Percentiles rank a stretch among this genome's conserved stretches.
Evolutionary conservation across 75 land plant species (phyloP).

Genomic region (Chamaecyparis obtusa): DNA sequence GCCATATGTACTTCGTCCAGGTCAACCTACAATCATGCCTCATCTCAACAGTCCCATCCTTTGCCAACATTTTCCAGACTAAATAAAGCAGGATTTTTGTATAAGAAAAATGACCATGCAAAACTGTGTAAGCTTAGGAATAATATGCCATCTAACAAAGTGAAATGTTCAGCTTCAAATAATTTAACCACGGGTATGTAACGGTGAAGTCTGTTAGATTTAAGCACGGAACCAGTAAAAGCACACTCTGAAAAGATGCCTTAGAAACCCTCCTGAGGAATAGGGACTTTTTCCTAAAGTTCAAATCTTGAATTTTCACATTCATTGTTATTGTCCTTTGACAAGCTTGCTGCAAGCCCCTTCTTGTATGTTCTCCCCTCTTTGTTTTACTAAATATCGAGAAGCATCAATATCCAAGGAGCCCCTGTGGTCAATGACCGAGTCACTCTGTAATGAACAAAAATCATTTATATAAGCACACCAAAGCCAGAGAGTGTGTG

Average conservation of each 20-base stretch:
- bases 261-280: constrained; percentile 27
- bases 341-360: constrained; percentile 36
- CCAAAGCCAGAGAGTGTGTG: no score
- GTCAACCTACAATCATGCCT: no score
- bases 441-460: not conserved
- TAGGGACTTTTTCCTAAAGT: constrained; percentile 52
- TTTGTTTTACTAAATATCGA: constrained; percentile 33
- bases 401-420: constrained; percentile 64
- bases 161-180: no score
- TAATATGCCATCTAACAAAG: no score
- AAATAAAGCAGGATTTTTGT: no score
- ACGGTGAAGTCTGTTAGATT: constrained; percentile 17
- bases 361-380: constrained; percentile 22
- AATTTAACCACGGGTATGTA: constrained; percentile 17
- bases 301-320: constrained; percentile 30
- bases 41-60: no score
- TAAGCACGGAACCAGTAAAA: constrained; percentile 15
- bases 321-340: constrained; percentile 17
- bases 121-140: no score
- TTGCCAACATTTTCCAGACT: no score
- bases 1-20: no score
- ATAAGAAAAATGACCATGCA: no score
- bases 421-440: constrained; percentile 59
- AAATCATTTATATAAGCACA: not conserved
- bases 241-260: constrained; percentile 2